A percentile compares a stretch with the other conserved stretches of the same genome.
These are phyloP conservation scores for Aureobasidium melanogenum DNA, from an alignment of 2,329 filamentous ascomycete genomes.

Conservation along the genomic window DNA sequence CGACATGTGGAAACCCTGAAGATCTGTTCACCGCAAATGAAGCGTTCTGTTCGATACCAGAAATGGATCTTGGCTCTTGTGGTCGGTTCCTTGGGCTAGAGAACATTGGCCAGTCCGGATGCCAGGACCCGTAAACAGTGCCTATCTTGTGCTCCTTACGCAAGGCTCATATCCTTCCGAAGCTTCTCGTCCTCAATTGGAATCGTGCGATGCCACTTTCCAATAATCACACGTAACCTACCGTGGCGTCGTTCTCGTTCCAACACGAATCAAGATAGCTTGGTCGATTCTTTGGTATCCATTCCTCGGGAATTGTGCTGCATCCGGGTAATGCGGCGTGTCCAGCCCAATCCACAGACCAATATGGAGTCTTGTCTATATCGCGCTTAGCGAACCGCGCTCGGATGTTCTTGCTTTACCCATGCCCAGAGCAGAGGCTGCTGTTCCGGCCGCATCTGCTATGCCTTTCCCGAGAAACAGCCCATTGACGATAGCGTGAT, in stretches of 20 bases:
- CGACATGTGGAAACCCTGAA: constrained; percentile 4
- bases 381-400: constrained; percentile 6
- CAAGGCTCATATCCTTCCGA: neutral
- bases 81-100: neutral
- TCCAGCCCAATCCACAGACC: neutral
- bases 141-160: neutral
- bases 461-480: neutral
- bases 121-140: neutral
- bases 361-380: constrained; percentile 1
- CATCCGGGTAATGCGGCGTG: neutral
- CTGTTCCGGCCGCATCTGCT: neutral
- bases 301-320: neutral
- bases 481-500: neutral
- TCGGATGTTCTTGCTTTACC: neutral
- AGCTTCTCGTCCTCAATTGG: neutral
- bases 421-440: neutral
- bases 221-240: constrained; percentile 3
- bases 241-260: neutral
- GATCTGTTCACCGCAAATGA: neutral
- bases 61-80: constrained; percentile 1
- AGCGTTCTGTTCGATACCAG: neutral
- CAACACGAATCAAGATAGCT: neutral
- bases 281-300: neutral
- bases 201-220: neutral
- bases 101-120: neutral